Evolutionary conservation across 1,284 basidiomycete genomes (phyloP).

Genomic region (Sanghuangporus weigelae): DNA sequence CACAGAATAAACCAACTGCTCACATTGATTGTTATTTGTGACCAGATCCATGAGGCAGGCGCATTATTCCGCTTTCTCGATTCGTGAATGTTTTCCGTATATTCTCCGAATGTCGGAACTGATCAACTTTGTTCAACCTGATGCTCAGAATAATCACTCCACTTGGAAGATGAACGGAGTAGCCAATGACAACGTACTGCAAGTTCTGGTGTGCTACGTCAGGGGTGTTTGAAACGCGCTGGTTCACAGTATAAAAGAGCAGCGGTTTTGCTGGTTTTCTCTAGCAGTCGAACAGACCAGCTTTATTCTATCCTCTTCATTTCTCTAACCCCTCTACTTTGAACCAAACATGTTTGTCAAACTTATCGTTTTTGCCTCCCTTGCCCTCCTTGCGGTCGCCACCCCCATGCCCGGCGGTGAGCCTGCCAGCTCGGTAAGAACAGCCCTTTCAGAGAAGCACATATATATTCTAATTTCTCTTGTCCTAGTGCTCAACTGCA

Average conservation of each 20-base stretch:
- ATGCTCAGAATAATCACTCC: background rate
- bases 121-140: background rate
- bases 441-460: background rate
- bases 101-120: background rate
- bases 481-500: conserved; percentile 11
- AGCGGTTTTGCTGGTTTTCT: background rate
- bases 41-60: background rate
- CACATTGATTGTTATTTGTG: background rate
- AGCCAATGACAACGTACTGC: background rate
- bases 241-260: background rate
- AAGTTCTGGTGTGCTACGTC: background rate
- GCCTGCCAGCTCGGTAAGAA: background rate
- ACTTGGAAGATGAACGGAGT: background rate
- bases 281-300: background rate
- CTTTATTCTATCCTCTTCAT: background rate
- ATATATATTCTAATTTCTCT: background rate
- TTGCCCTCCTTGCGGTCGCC: conserved; percentile 18
- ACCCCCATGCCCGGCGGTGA: conserved; percentile 7
- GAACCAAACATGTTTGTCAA: conserved; percentile 16
- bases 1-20: background rate
- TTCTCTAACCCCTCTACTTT: background rate
- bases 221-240: background rate
- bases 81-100: background rate
- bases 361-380: conserved; percentile 12
- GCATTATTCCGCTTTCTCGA: background rate